Percentiles rank a stretch among this genome's conserved stretches.
phyloP scores from a whole-genome alignment of 208 protist genomes.

The Acanthamoeba culbertsoni region DNA sequence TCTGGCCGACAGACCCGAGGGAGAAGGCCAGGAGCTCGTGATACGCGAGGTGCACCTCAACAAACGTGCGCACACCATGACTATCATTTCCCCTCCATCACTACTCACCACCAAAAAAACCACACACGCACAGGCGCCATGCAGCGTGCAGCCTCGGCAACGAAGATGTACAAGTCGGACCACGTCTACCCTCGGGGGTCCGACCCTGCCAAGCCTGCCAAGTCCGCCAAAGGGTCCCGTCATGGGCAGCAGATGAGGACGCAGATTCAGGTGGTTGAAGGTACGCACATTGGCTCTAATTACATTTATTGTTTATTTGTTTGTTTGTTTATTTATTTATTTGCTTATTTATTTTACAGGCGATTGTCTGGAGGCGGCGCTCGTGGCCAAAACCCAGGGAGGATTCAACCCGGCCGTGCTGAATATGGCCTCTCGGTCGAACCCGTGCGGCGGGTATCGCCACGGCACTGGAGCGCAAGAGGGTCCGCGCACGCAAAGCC shows the following conservation, averaged over 20 bases:
- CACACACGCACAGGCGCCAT: neutral
- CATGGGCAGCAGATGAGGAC: neutral
- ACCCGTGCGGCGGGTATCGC: conserved; percentile 38
- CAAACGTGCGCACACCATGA: neutral
- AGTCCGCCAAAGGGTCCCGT: neutral
- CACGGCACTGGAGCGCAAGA: conserved; percentile 14
- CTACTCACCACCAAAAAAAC: too few species aligned
- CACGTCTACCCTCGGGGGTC: neutral
- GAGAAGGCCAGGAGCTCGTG: neutral
- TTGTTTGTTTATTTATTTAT: neutral
- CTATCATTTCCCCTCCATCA: neutral
- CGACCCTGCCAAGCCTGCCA: neutral
- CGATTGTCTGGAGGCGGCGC: neutral
- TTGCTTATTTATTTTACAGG: neutral
- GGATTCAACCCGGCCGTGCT: conserved; percentile 27
- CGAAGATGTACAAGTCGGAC: neutral
- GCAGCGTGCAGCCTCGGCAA: neutral
- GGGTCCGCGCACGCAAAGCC: neutral
- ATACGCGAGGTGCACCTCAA: neutral
- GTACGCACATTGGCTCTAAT: neutral
- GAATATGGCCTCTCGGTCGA: conserved; percentile 39
- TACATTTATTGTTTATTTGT: neutral
- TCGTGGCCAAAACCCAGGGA: neutral
- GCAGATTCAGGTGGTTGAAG: neutral
- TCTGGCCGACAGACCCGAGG: neutral